Evolutionary conservation across 2,329 filamentous ascomycete genomes (phyloP).

Genomic region (Colletotrichum tamarilloi): DNA sequence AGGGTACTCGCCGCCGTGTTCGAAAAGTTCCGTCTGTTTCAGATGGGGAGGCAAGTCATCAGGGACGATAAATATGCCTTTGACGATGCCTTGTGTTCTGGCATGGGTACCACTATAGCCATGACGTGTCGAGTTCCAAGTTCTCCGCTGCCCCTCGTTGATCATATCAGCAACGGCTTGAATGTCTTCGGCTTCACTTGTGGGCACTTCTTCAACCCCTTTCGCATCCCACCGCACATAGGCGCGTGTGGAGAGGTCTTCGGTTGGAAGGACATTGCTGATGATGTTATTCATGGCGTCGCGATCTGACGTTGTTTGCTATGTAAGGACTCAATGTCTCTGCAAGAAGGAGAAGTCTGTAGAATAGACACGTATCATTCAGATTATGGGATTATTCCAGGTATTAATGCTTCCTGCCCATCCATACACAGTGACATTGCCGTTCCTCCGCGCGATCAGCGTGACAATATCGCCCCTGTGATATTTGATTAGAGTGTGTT

Average conservation of each 20-base stretch:
- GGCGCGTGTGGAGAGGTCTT: neutral
- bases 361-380: neutral
- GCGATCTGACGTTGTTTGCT: neutral
- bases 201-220: neutral
- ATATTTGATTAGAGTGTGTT: neutral
- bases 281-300: neutral
- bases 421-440: neutral
- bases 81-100: neutral
- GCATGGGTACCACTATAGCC: neutral
- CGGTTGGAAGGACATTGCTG: neutral
- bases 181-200: neutral
- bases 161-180: neutral
- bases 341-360: neutral
- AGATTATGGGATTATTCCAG: neutral
- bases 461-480: neutral
- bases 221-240: neutral
- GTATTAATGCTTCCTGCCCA: neutral
- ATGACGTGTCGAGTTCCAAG: neutral
- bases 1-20: neutral
- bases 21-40: neutral
- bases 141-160: neutral
- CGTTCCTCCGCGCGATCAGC: neutral
- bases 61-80: neutral
- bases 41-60: neutral
- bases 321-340: neutral